Evolutionary conservation across 2,329 filamentous ascomycete genomes (phyloP), one percentile per base, ranked within the genome.

Genomic region (Colletotrichum tropicicola): DNA sequence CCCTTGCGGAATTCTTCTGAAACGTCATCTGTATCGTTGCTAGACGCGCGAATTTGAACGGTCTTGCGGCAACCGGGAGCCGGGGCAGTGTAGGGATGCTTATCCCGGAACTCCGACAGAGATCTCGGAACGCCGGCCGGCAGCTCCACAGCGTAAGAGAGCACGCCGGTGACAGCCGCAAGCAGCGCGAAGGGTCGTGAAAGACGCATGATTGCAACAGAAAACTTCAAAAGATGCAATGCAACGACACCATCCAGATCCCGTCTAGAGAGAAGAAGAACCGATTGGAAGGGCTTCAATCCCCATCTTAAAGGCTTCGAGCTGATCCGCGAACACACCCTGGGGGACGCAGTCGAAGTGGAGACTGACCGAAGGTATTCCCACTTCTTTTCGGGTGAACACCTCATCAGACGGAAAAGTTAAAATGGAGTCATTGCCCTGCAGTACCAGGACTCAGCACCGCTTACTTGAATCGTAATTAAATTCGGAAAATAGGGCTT

Each of bases 1-100:
- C 83, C 87, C 73, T 78, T 78, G 32, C 84, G 77, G 69, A 90
- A 87, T 37, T 87, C 85, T 12, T 78, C 78, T 1, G 86, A 85
- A 44, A 89, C 77, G 70, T 89, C 87, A 59, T 89, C 87, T 0
- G 76, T 79, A 43, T 87, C 86, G 53, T 84, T 80, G 56, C 73
- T 75, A 1, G 86, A 89, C 13, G 60, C 65, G 8, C 60, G 65
- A 30, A 67, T 67, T 44, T 54, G 39, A 27, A 67, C 12, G 9
- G 48, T 67, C 55, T 59, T 65, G 44, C 65, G 65, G 25, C 59
- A 59, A 39, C 52, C 60, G 30, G 35, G 45, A 19, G 65, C 39
- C 4, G 56, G 28, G 21, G 60, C 17, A 39, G 57, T 55, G 60
- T 67, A 67, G 12, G 65, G 49, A 28, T 67, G 65, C 55, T 65